Percentiles rank a stretch among this genome's conserved stretches.
Evolutionary conservation across 2,329 filamentous ascomycete species (phyloP).

Genomic region (Talaromyces sp.): DNA sequence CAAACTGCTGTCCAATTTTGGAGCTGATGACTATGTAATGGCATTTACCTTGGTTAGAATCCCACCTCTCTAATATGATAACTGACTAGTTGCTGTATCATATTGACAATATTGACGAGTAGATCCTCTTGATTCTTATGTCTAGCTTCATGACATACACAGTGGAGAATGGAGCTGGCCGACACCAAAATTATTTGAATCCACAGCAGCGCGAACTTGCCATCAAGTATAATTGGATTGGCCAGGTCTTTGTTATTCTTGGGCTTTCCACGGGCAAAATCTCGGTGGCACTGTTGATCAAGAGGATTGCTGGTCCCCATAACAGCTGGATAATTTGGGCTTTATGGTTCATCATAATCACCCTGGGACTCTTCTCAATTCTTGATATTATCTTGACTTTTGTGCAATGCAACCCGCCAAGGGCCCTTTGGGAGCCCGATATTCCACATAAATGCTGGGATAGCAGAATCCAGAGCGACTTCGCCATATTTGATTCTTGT

Average conservation of each 20-base stretch:
- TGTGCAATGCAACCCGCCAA: slow-evolving; percentile 8
- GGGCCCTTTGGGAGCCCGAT: not conserved
- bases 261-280: slow-evolving; percentile 3
- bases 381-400: not conserved
- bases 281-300: not conserved
- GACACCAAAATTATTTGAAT: not conserved
- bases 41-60: slow-evolving; percentile 7
- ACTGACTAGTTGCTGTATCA: not conserved
- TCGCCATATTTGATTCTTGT: slow-evolving; percentile 1
- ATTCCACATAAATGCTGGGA: slow-evolving; percentile 8
- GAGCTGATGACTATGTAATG: slow-evolving; percentile 10
- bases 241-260: slow-evolving; percentile 2
- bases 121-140: slow-evolving; percentile 10
- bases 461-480: slow-evolving; percentile 2
- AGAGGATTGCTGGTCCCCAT: not conserved
- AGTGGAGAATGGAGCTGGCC: not conserved
- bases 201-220: not conserved
- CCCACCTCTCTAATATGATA: not conserved
- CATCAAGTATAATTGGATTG: slow-evolving; percentile 7
- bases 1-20: not conserved
- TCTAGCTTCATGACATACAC: slow-evolving; percentile 5
- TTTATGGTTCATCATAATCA: not conserved
- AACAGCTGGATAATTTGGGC: not conserved
- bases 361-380: not conserved
- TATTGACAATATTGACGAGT: not conserved